Base-by-base conservation (phyloP, 257 asterid species). In the Solanum lignicaule region DNA sequence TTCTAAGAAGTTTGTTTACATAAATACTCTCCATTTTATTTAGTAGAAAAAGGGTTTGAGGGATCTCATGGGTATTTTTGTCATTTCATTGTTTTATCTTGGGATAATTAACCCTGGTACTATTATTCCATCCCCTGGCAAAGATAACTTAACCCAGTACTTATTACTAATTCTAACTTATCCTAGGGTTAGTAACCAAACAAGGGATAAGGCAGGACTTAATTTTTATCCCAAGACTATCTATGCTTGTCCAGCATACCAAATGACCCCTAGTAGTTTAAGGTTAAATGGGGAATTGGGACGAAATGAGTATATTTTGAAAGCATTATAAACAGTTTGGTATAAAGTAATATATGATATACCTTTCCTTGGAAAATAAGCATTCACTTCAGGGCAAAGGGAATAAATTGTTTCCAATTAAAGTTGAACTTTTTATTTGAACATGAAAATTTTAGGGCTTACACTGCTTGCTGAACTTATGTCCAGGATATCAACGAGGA, bases 401-500 rank as follows among this genome's bases (percentile, higher is more conserved):
- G 66, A 46, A 55, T 43, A 27, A 16, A 93, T 91, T 90, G 94
- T 93, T 93, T 88, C 91, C 93, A 91, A 90, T 90, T 93, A 91
- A 94, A 90, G 94, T 92, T 46, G 66, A 79, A 46, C 38, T 79
- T 79, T 27, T 79, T 79, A 31, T 79, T 79, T 29, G 85, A 81
- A 81, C 27, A 27, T 81, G 27, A 46, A 6, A 27, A 41, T 39
- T 69, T 46, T 86, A 41, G 58, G 20, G 21, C 68, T 87, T 65
- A 87, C 83, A 39, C 78, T 75, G 62, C 78, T 46, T 89, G 71
- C 88, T 90, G 87, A 86, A 32, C 76, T 48, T 36, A 79, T 75
- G 27, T 92, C 91, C 96, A 97, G 99, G 98, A 95, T 92, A 95
- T 96, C 90, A 93, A 91, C 76, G 93, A 91, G 78, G 92, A 92